Evolutionary conservation across 495 filamentous ascomycete genomes (phyloP), one percentile per base, ranked within the genome.

Genomic region (Cercophora scortea): DNA sequence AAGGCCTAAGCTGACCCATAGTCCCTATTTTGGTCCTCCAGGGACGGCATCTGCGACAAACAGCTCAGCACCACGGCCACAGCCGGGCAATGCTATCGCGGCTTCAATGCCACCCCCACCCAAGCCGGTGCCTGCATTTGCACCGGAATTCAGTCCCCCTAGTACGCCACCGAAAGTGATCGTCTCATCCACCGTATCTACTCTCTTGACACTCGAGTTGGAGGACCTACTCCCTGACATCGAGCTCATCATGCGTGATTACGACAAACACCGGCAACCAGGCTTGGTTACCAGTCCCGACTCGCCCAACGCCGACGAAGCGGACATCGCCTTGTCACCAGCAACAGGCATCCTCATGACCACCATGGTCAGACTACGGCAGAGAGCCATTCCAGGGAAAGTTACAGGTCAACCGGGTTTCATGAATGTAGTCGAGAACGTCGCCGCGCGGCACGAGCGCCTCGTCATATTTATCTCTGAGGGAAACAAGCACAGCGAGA

Each of bases 281-380:
- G 19, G 51, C 19, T 68, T 60, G 70, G 19, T 51, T 12, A 63
- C 62, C 11, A 62, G 66, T 42, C 17, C 62, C 34, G 45, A 53
- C 16, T 68, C 69, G 9, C 61, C 70, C 10, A 62, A 73, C 15
- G 62, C 66, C 3, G 65, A 76, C 11, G 90, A 95, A 65, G 88
- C 88, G 9, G 90, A 95, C 62, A 55, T 95, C 12, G 81, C 87
- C 33, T 55, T 91, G 42, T 89, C 89, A 0, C 83, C 88, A 0
- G 71, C 71, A 3, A 85, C 80, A 0, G 89, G 87, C 1, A 69
- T 95, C 12, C 60, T 94, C 9, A 60, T 85, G 7, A 88, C 88
- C 9, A 87, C 83, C 1, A 71, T 90, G 6, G 81, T 90, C 55
- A 80, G 83, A 55, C 80, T 87, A 46, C 87, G 86, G 34, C 90